These are phyloP conservation scores for Acmispon strigosus DNA, from an alignment of 306 rosid genomes.

Conservation along the genomic window DNA sequence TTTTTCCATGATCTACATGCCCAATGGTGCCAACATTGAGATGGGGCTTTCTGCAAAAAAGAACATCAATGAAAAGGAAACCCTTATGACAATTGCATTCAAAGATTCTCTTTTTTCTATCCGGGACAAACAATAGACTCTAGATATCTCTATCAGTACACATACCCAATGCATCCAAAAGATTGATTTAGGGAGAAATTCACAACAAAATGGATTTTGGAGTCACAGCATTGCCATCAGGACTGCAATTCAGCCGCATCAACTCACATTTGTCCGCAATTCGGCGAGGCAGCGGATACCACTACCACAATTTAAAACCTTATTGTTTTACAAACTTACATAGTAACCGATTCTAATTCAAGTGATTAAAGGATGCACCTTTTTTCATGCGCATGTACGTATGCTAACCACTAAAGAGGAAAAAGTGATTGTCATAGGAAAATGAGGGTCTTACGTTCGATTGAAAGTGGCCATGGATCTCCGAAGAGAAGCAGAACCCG, in stretches of 20 bases:
- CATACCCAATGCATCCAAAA: not conserved
- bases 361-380: not conserved
- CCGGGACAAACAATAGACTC: no score
- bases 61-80: constrained; percentile 11
- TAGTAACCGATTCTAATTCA: not conserved
- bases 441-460: constrained; percentile 48
- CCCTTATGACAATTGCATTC: not conserved
- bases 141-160: no score
- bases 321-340: not conserved
- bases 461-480: constrained; percentile 89
- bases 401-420: no score
- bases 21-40: constrained; percentile 95
- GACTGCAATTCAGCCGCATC: no score
- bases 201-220: not conserved
- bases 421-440: not conserved
- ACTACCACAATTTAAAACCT: no score
- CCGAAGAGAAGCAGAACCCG: constrained; percentile 29
- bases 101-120: not conserved
- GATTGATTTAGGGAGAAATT: not conserved
- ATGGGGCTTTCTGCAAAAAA: constrained; percentile 69
- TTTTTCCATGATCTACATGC: constrained; percentile 96
- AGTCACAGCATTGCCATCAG: no score
- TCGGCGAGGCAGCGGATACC: no score
- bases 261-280: no score
- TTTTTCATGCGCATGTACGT: not conserved